phyloP scores from a whole-genome alignment of 129 eudicot genomes.

The carrot (Daucus carota) region DNA sequence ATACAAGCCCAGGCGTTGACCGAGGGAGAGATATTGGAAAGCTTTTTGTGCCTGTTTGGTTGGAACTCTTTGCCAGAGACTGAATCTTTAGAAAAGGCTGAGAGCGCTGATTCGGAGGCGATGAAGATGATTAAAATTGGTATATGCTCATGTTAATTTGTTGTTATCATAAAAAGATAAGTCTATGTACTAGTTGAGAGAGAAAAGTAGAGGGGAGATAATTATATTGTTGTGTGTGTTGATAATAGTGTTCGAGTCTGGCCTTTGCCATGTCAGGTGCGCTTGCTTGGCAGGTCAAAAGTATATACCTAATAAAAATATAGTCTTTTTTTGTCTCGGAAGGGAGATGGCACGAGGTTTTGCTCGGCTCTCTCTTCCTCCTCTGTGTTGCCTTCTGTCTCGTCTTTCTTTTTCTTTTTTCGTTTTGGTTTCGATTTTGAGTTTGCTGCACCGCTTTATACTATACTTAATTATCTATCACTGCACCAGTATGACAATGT shows the following conservation, averaged over 20 bases:
- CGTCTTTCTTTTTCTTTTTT: neutral
- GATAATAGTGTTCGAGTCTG: constrained; percentile 16
- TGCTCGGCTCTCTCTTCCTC: constrained; percentile 62
- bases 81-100: neutral
- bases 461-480: neutral
- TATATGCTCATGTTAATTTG: neutral
- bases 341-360: constrained; percentile 81
- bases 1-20: neutral
- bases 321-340: constrained; percentile 30
- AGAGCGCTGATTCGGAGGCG: neutral
- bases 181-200: neutral
- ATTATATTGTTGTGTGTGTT: constrained; percentile 8
- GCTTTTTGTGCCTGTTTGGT: neutral
- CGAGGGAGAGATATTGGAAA: neutral
- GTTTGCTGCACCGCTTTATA: neutral
- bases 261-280: constrained; percentile 99
- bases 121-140: neutral
- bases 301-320: constrained; percentile 22
- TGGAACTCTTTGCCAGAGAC: neutral
- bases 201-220: neutral
- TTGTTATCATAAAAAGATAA: neutral
- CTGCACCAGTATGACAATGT: neutral
- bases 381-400: constrained; percentile 15
- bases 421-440: neutral
- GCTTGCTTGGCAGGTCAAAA: constrained; percentile 97